Conservation (phyloP, 345 rosid species). For the Firmiana major region DNA sequence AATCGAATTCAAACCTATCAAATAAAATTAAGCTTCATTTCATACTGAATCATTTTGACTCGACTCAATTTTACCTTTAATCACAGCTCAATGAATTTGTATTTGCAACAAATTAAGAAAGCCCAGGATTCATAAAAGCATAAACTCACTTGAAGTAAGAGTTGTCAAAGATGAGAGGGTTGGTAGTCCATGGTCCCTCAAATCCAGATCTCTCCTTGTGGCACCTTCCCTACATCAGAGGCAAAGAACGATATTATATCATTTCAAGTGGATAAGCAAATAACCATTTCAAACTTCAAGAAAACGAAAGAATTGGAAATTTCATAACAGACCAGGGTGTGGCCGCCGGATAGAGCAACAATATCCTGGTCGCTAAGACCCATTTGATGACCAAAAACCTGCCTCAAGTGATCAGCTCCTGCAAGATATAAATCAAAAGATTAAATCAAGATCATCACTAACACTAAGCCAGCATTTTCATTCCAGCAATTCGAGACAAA, state of each 20-base stretch:
- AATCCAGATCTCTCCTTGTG: constrained; percentile 98
- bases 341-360: constrained; percentile 92
- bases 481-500: not conserved
- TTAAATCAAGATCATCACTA: not conserved
- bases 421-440: not conserved
- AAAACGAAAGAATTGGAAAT: not conserved
- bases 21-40: no score
- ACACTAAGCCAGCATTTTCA: no score
- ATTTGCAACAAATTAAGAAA: not conserved
- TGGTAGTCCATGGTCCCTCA: constrained; percentile 89
- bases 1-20: no score
- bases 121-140: not conserved
- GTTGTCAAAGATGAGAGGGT: constrained; percentile 90
- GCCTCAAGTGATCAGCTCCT: constrained; percentile 83
- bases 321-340: constrained; percentile 57
- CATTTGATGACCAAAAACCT: constrained; percentile 63
- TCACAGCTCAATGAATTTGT: not conserved
- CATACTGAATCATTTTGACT: no score
- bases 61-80: no score
- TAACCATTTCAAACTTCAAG: not conserved
- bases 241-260: not conserved
- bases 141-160: constrained; percentile 74
- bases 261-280: not conserved
- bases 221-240: constrained; percentile 63
- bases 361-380: constrained; percentile 89